Conservation (phyloP, 768 basidiomycete species). For the Leccinum arenicola region DNA sequence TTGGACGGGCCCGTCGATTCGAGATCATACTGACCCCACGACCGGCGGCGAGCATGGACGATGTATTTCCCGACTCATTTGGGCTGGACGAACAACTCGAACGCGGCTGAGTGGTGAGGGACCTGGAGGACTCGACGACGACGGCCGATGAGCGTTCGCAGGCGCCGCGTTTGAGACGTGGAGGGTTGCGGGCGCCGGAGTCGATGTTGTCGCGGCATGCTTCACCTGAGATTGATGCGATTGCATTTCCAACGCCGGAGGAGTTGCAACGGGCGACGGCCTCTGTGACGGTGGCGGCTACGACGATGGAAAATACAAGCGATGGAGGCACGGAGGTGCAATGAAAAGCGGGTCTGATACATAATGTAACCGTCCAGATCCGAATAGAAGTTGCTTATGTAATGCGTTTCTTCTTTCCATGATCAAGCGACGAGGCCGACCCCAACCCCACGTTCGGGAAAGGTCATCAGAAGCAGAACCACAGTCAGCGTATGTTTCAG, state of each 20-base stretch:
- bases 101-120: not conserved
- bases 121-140: conserved; percentile 21
- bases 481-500: conserved; percentile 7
- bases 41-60: conserved; percentile 29
- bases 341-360: conserved; percentile 1
- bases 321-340: conserved; percentile 6
- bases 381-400: not conserved
- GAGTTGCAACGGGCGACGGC: conserved; percentile 19
- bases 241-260: conserved; percentile 22
- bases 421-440: conserved; percentile 76
- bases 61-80: conserved; percentile 31
- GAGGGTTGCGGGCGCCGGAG: conserved; percentile 66
- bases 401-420: conserved; percentile 30
- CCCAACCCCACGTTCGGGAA: conserved; percentile 53
- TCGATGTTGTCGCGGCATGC: conserved; percentile 49
- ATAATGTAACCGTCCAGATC: not conserved
- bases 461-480: conserved; percentile 36
- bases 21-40: conserved; percentile 35
- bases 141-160: conserved; percentile 35
- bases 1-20: conserved; percentile 44
- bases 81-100: conserved; percentile 14
- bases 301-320: conserved; percentile 1
- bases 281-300: not conserved
- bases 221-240: conserved; percentile 32
- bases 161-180: conserved; percentile 58